Base-by-base conservation (phyloP, 495 filamentous ascomycete genomes). In the Hypoxylon fuscum region DNA sequence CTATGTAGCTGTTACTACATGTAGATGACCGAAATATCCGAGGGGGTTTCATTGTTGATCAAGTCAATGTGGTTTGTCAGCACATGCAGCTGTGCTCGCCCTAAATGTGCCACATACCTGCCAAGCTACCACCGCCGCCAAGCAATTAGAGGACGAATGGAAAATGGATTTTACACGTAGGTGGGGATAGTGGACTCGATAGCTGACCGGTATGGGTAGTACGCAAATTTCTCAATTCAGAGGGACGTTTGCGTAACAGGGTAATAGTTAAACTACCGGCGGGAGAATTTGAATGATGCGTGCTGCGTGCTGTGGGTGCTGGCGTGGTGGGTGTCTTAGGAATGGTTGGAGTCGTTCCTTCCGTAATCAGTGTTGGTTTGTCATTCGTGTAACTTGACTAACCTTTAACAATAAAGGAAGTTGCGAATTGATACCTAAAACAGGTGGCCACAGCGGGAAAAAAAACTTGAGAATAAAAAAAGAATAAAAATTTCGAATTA, bases 341-440 rank as follows among this genome's bases (percentile, higher is more conserved):
- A 44, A 35, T 54, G 41, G 54, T 54, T 14, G 48, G 38, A 5
- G 21, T 12, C 43, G 11, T 37, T 25, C 44, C n/a, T 40, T 61
- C 55, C 57, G 62, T 60, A 60, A 66, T 66, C 51, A 66, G 21
- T 40, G 56, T 55, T 66, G 35, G 57, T 66, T 66, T 66, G 63
- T 66, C 53, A 62, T 47, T 57, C 14, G 63, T 66, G 63, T 66
- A 66, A 66, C 63, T 6, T 56, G 52, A 52, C 56, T 61, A 62
- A 62, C 22, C 47, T 18, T 38, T 14, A 43, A 45, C 14, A 53
- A 64, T 49, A 37, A 40, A 44, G 58, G 43, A 59, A 55, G 51
- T 53, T 61, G 62, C 47, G 53, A 66, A 66, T 60, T 66, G 51
- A 66, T 66, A 66, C 62, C 62, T 35, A 49, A 66, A 66, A 48